phyloP scores from a whole-genome alignment of 2,329 filamentous ascomycete species.

The Alternaria brassicae region DNA sequence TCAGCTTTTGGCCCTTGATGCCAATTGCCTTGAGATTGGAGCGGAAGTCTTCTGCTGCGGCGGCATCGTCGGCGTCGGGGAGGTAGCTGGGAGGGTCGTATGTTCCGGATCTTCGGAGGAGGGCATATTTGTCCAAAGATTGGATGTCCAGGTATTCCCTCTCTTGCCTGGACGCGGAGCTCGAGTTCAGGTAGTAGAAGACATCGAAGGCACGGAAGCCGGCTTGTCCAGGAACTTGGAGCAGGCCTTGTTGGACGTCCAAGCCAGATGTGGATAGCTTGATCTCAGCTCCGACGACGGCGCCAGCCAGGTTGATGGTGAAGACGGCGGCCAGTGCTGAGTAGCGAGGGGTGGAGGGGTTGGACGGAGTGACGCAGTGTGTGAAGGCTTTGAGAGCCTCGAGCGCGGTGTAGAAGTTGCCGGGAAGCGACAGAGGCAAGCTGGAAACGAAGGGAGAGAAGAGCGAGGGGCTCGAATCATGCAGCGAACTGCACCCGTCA shows the following conservation, averaged over 20 bases:
- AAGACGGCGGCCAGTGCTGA: conserved; percentile 81
- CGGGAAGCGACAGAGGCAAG: conserved; percentile 80
- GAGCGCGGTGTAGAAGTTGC: conserved; percentile 77
- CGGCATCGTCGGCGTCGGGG: conserved; percentile 89
- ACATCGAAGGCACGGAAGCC: conserved; percentile 96
- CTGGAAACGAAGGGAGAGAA: conserved; percentile 81
- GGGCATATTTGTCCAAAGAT: conserved; percentile 74
- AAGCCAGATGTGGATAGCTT: conserved; percentile 87
- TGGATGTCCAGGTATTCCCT: conserved; percentile 86
- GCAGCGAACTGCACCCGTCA: conserved; percentile 72
- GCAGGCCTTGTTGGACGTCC: conserved; percentile 79
- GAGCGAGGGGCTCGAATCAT: conserved; percentile 85
- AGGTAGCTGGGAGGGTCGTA: conserved; percentile 87
- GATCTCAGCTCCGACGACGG: conserved; percentile 75
- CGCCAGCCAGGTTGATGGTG: conserved; percentile 81
- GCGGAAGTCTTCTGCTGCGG: conserved; percentile 91
- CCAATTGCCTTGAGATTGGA: conserved; percentile 87
- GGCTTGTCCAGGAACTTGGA: conserved; percentile 77
- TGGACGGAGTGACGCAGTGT: conserved; percentile 84
- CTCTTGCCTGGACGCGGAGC: conserved; percentile 87
- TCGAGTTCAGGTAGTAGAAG: conserved; percentile 94
- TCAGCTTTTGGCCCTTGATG: conserved; percentile 84
- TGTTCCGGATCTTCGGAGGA: conserved; percentile 83
- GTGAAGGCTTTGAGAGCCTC: conserved; percentile 86
- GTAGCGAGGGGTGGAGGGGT: conserved; percentile 83